Percentiles rank a stretch among this genome's conserved stretches.
Evolutionary conservation across 768 basidiomycete genomes (phyloP).

Genomic region (Collybia nuda): DNA sequence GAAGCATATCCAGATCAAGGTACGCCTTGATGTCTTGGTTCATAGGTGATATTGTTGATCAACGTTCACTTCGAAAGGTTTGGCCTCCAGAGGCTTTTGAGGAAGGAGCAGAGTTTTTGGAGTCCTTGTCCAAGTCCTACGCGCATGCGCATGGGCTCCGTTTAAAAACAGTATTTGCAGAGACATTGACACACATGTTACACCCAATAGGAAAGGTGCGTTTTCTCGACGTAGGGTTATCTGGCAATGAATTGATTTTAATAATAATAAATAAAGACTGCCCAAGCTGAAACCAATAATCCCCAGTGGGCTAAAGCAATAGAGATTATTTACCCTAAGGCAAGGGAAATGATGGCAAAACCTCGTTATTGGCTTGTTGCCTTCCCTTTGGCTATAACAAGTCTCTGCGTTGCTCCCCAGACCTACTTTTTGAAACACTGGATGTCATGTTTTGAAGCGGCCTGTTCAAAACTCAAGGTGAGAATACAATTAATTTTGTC

Average conservation of each 20-base stretch:
- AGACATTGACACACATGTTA: constrained; percentile 71
- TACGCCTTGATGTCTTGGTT: constrained; percentile 20
- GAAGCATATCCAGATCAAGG: constrained; percentile 81
- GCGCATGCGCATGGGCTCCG: constrained; percentile 80
- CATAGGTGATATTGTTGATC: background rate
- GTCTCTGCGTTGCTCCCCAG: constrained; percentile 85
- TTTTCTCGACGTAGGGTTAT: background rate
- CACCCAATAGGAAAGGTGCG: constrained; percentile 87
- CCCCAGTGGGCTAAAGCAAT: constrained; percentile 94
- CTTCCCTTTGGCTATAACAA: constrained; percentile 80
- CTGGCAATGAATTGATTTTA: constrained; percentile 2
- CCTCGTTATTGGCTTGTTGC: constrained; percentile 88
- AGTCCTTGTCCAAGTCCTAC: constrained; percentile 80
- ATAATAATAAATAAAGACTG: constrained; percentile 52
- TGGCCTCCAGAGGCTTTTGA: constrained; percentile 94
- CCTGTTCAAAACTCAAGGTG: constrained; percentile 81
- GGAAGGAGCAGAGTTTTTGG: constrained; percentile 89
- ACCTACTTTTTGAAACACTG: constrained; percentile 85
- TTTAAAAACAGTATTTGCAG: constrained; percentile 84
- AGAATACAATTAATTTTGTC: background rate
- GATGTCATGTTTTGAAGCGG: constrained; percentile 69
- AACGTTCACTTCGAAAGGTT: constrained; percentile 48
- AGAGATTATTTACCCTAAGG: constrained; percentile 78
- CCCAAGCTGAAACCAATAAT: constrained; percentile 94
- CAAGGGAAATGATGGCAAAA: constrained; percentile 82